A percentile compares a stretch with the other conserved stretches of the same genome.
phyloP scores from a whole-genome alignment of 1,139 yeast genomes.

The Geotrichum siamense region DNA sequence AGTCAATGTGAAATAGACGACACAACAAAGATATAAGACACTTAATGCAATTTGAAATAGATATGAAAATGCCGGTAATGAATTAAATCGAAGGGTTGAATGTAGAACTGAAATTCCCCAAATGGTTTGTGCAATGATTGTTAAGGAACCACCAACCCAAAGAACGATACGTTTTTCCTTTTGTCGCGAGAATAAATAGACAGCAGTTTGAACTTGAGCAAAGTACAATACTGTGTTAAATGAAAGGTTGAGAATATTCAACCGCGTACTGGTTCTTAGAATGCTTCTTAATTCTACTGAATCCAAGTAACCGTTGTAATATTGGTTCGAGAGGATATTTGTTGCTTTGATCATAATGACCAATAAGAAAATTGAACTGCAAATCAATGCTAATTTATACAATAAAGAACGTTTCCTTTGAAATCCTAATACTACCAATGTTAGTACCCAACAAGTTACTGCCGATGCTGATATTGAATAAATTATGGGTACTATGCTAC shows the following conservation, averaged over 20 bases:
- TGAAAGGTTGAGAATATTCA: slow-evolving; percentile 52
- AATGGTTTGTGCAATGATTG: slow-evolving; percentile 53
- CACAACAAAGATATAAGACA: slow-evolving; percentile 61
- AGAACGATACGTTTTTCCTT: slow-evolving; percentile 63
- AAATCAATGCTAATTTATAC: slow-evolving; percentile 25
- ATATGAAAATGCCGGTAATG: slow-evolving; percentile 76
- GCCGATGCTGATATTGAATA: slow-evolving; percentile 60
- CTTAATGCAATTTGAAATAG: slow-evolving; percentile 69
- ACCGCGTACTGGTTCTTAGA: slow-evolving; percentile 38
- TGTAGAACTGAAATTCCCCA: slow-evolving; percentile 64
- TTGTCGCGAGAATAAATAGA: slow-evolving; percentile 63
- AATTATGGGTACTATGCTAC: slow-evolving; percentile 38
- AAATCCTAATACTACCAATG: slow-evolving; percentile 44
- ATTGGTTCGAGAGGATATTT: slow-evolving; percentile 42
- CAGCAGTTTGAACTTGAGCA: slow-evolving; percentile 69
- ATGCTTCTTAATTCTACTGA: slow-evolving; percentile 46
- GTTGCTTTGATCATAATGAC: slow-evolving; percentile 47
- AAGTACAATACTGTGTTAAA: slow-evolving; percentile 56
- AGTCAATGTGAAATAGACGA: slow-evolving; percentile 51
- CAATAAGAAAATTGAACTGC: slow-evolving; percentile 36
- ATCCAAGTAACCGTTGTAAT: slow-evolving; percentile 43
- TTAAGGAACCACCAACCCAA: slow-evolving; percentile 53
- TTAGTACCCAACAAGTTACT: slow-evolving; percentile 56
- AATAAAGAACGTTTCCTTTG: slow-evolving; percentile 46
- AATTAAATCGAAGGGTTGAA: slow-evolving; percentile 42